Conservation (phyloP, 2,329 filamentous ascomycete genomes). For the Diaporthe batatas region DNA sequence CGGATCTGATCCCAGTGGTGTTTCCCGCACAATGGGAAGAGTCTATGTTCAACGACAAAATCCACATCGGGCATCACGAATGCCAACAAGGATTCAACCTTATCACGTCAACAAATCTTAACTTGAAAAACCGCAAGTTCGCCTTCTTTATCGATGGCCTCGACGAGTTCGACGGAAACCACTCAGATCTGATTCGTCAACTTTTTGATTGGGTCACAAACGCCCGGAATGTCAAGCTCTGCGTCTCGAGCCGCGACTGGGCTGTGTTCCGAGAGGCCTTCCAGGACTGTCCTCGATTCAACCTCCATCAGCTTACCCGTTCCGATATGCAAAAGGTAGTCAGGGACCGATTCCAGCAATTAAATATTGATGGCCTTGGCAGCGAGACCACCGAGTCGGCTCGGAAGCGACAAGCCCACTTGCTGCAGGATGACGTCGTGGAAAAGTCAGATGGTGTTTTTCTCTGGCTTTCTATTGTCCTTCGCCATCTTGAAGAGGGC, state of each 20-base stretch:
- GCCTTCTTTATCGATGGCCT: slow-evolving; percentile 18
- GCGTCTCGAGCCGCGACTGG: neutral
- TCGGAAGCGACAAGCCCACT: neutral
- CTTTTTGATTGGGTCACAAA: slow-evolving; percentile 8
- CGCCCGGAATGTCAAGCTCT: slow-evolving; percentile 1
- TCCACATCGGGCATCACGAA: slow-evolving; percentile 1
- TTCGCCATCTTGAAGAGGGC: slow-evolving; percentile 1
- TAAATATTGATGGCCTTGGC: neutral
- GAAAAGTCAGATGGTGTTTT: slow-evolving; percentile 16
- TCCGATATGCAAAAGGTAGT: slow-evolving; percentile 11
- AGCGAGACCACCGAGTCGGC: neutral
- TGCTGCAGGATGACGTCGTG: neutral
- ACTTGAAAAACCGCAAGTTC: neutral
- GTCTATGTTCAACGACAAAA: slow-evolving; percentile 1
- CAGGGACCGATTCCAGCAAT: neutral
- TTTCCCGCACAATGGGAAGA: slow-evolving; percentile 21
- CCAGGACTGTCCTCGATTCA: neutral
- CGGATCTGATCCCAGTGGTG: neutral
- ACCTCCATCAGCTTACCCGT: slow-evolving; percentile 9
- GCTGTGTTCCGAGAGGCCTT: neutral
- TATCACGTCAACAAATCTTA: neutral
- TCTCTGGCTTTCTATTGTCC: slow-evolving; percentile 11
- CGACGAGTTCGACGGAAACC: slow-evolving; percentile 12
- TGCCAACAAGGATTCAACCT: slow-evolving; percentile 8
- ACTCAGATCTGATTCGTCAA: neutral